Conservation (phyloP, 2,329 filamentous ascomycete genomes). For the Tolypocladium tundrense region DNA sequence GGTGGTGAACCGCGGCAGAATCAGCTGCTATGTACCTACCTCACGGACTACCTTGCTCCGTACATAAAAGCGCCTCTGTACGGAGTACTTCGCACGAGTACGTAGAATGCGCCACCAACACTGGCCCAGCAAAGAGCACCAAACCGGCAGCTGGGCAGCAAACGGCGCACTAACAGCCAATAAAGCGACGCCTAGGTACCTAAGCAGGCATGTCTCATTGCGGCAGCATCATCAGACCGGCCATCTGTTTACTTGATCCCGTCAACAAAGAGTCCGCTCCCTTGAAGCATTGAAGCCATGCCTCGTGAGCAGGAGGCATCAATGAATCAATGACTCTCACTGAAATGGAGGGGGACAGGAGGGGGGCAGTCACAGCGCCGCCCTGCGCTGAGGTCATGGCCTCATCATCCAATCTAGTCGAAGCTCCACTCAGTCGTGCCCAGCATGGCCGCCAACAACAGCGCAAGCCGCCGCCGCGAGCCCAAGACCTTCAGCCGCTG, state of each 20-base stretch:
- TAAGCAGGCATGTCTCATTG: not conserved
- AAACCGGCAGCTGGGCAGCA: not conserved
- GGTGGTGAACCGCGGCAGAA: slow-evolving; percentile 8
- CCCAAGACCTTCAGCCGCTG: not conserved
- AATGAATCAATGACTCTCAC: no score
- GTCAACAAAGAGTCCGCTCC: no score
- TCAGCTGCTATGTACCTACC: not conserved
- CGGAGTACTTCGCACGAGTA: no score
- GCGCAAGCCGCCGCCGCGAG: not conserved
- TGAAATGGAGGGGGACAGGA: no score
- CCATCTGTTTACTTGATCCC: not conserved
- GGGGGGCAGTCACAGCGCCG: not conserved
- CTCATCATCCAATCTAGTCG: not conserved
- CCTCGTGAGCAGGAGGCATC: no score
- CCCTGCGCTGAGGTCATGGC: slow-evolving; percentile 1
- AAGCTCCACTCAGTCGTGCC: not conserved
- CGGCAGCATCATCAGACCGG: not conserved
- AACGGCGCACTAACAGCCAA: not conserved
- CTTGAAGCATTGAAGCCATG: no score
- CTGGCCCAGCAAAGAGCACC: not conserved
- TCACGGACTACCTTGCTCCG: not conserved
- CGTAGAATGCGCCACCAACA: not conserved
- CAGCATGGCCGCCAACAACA: not conserved
- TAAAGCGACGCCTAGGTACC: not conserved
- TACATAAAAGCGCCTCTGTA: not conserved